Base-by-base conservation (phyloP, 345 rosid species). In the Citrus sinensis region DNA sequence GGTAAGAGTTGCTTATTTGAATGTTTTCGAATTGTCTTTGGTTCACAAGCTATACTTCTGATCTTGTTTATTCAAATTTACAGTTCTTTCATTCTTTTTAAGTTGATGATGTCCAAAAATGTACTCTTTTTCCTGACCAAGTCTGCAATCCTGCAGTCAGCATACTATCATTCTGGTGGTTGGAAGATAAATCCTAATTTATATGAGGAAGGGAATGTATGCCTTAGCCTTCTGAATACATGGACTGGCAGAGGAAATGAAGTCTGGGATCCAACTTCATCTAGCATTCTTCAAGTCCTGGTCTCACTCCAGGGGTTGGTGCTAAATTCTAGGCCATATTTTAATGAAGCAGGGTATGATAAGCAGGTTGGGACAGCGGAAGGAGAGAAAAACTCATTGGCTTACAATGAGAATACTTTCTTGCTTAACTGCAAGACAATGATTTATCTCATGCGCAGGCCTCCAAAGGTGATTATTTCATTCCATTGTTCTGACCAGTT, bases 291-390 rank as follows among this genome's bases (percentile, higher is more conserved):
- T 86, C 99, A 97, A 85, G 96, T 97, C 69, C 88, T 97, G 75
- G 98, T 97, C 81, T 97, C 99, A 77, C 94, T 97, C 46, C 99
- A 97, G 83, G 99, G 98, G 40, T 80, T 97, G 78, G 99, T 97
- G 80, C 89, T 97, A 73, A 97, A 97, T 85, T 85, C 97, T n/a
- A 94, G 82, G 80, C 99, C 99, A 46, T 97, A 97, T 87, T 97
- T 97, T 84, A 97, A 97, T 77, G 99, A 97, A 89, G 98, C 99
- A 32, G 98, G 98, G 73, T 97, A 94, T 67, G 98, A 94, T 81
- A 94, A 91, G 82, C 98, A 97, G 81, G 78, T 92, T 5, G 98
- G 98, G 75, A 92, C 98, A 40, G 97, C 94, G 9, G 99, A 97
- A 83, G 99, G 99, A 77, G 99, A 97, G 88, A 97, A 91, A 83